Conservation (phyloP, 108 stramenopile species). For the Cyclotella atomus region DNA sequence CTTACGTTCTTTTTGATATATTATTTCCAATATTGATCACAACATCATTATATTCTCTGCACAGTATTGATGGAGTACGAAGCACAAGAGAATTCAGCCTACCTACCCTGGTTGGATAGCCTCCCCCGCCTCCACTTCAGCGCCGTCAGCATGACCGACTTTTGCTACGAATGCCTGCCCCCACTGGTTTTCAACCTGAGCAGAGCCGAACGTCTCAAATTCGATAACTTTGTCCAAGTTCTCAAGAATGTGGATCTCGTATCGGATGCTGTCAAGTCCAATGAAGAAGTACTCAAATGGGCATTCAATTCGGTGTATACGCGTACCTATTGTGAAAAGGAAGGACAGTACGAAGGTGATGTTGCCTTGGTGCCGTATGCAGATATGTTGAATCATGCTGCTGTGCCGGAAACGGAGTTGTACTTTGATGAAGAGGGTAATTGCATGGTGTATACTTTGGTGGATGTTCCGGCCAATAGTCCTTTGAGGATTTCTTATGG, state of each 20-base stretch:
- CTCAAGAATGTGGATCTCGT: conserved; percentile 45
- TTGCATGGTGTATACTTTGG: conserved; percentile 42
- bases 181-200: conserved; percentile 42
- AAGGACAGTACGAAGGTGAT: conserved; percentile 36
- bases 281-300: conserved; percentile 42
- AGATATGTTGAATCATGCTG: conserved; percentile 55
- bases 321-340: conserved; percentile 38
- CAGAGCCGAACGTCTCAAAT: conserved; percentile 38
- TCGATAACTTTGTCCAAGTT: conserved; percentile 38
- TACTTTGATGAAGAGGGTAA: conserved; percentile 51
- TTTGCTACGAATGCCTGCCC: conserved; percentile 54
- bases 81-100: conserved; percentile 39
- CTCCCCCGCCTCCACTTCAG: conserved; percentile 59
- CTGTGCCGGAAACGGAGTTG: conserved; percentile 46
- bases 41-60: background rate
- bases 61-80: conserved; percentile 59
- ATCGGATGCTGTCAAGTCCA: conserved; percentile 25
- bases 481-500: conserved; percentile 46
- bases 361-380: conserved; percentile 40
- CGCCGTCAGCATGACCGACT: conserved; percentile 56
- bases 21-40: background rate
- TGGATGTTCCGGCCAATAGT: conserved; percentile 46
- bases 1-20: background rate
- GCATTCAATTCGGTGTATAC: conserved; percentile 50
- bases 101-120: conserved; percentile 56